phyloP scores from a whole-genome alignment of 257 asterid species.

The Nicotiana paniculata region DNA sequence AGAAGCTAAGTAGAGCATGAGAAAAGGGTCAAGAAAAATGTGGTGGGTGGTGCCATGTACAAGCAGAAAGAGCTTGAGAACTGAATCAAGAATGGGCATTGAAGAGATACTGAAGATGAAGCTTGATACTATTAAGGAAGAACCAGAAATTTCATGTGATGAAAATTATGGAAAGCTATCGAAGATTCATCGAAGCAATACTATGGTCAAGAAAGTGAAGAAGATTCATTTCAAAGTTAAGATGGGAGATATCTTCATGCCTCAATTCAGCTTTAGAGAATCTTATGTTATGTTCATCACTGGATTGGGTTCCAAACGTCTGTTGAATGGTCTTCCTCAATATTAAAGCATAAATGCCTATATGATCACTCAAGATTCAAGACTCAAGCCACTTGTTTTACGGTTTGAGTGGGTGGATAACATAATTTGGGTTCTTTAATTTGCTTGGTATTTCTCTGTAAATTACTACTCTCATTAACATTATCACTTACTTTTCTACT shows the following conservation, averaged over 20 bases:
- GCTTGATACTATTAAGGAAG: conserved; percentile 59
- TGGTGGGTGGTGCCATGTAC: conserved; percentile 37
- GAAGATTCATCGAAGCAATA: conserved; percentile 6
- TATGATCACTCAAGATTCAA: too few relatives aligned
- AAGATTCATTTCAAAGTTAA: conserved; percentile 39
- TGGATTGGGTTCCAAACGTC: conserved; percentile 44
- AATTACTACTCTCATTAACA: too few relatives aligned
- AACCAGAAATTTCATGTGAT: conserved; percentile 27
- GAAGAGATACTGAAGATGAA: conserved; percentile 68
- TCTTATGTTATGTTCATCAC: conserved; percentile 52
- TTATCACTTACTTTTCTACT: too few relatives aligned
- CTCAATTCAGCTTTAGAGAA: conserved; percentile 41
- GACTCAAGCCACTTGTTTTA: too few relatives aligned
- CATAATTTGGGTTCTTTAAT: too few relatives aligned
- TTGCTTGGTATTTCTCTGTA: too few relatives aligned
- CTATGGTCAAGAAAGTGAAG: conserved; percentile 18
- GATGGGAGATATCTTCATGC: conserved; percentile 24
- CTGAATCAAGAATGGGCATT: conserved; percentile 45
- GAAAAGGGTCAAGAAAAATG: conserved; percentile 29
- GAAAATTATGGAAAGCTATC: conserved; percentile 16
- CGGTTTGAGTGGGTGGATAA: too few relatives aligned
- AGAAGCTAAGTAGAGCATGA: conserved; percentile 13
- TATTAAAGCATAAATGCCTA: background rate
- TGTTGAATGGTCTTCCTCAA: conserved; percentile 41
- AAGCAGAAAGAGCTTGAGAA: conserved; percentile 30